Evolutionary conservation across 192 early-diverging fungal species (phyloP).

Genomic region (Backusella westeae): DNA sequence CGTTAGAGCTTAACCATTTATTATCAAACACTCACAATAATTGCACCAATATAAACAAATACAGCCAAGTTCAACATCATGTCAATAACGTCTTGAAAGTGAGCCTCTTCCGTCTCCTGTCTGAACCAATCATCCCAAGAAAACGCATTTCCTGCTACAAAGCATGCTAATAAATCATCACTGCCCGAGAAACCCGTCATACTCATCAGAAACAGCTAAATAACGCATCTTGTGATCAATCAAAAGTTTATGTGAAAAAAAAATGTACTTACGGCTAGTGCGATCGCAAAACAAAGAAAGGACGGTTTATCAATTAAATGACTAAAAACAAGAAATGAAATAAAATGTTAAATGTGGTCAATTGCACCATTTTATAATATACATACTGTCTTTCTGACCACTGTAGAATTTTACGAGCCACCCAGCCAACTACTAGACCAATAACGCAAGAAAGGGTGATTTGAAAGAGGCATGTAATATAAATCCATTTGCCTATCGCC

Average conservation of each 20-base stretch:
- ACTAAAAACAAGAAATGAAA: constrained; percentile 25
- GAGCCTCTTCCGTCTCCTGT: constrained; percentile 73
- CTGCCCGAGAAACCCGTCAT: constrained; percentile 66
- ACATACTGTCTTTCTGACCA: constrained; percentile 55
- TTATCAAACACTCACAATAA: constrained; percentile 43
- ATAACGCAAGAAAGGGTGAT: constrained; percentile 69
- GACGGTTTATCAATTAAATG: constrained; percentile 86
- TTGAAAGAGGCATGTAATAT: constrained; percentile 74
- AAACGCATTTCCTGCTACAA: constrained; percentile 76
- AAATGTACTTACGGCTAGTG: constrained; percentile 57
- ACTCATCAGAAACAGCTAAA: constrained; percentile 58
- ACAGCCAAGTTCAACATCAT: constrained; percentile 82
- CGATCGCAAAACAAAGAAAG: constrained; percentile 81
- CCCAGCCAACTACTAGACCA: constrained; percentile 69
- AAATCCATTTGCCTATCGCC: constrained; percentile 78
- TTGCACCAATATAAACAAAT: constrained; percentile 85
- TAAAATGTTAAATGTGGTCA: neutral
- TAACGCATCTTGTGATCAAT: neutral
- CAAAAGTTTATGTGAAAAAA: neutral
- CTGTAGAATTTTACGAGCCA: constrained; percentile 63
- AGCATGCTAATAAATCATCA: constrained; percentile 76
- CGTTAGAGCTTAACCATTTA: neutral
- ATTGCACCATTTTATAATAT: neutral
- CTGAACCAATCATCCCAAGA: constrained; percentile 94
- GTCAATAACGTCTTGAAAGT: constrained; percentile 89